Base-by-base conservation (phyloP, 2,329 filamentous ascomycete species). In the Curvularia lunata region DNA sequence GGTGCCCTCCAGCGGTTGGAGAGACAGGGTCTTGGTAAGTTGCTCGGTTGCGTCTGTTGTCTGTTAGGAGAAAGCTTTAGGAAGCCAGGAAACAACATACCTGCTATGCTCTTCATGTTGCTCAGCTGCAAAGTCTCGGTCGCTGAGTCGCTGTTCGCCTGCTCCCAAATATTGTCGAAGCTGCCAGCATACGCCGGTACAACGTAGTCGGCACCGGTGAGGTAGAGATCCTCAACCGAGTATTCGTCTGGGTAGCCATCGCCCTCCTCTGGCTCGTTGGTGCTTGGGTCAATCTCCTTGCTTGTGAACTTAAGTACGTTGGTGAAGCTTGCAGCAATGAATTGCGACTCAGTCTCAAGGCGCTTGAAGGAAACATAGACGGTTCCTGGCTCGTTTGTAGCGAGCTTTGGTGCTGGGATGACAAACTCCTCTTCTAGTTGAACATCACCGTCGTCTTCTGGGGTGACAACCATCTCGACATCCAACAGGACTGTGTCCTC, bases 331-430 rank as follows among this genome's bases (percentile, higher is more conserved):
- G 89, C 88, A 21, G 90, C 83, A 4, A 92, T 88, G 76, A 96
- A 89, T n/a, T 89, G 85, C 42, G 82, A 84, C 69, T 92, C 91
- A 55, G 91, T 92, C 58, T 84, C 86, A 27, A 87, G 80, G 77
- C 96, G 95, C 80, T 90, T 91, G 83, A 99, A 97, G 2, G 92
- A 92, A 40, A 97, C 95, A 74, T 97, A 99, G 40, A 98, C 89
- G 68, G 92, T 94, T 58, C 95, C 95, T 0, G 93, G 92, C 76
- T 94, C 90, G 72, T 97, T 91, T 2, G 91, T 91, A 21, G 84
- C 81, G 38, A 99, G 86, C 75, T 90, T 91, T 53, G 93, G 88
- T 2, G 91, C 91, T 59, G 92, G 92, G 53, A 98, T 91, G 72
- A 97, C 95, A 76, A 98, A 98, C 45, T 96, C 91, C 74, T 98